Evolutionary conservation across 73 alveolate genomes (phyloP), one percentile per base, ranked within the genome.

Genomic region (Paramecium sexaurelia): DNA sequence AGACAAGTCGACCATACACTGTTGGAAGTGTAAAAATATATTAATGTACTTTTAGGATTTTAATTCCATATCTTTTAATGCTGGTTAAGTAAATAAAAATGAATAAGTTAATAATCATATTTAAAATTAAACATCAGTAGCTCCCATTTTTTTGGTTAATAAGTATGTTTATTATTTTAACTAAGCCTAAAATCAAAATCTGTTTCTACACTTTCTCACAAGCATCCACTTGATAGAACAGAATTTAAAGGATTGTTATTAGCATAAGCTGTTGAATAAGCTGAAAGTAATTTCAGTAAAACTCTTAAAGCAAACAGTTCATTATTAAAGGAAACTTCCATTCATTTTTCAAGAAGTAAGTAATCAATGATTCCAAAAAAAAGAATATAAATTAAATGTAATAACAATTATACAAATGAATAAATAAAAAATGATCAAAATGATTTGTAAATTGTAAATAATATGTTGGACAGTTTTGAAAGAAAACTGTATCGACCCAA

Each of bases 241-340:
- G 90, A 78, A 41, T 78, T 7, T 78, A 78, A 78, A 41, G 90
- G 90, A 1, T 45, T 78, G n/a, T 78, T 29, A 17, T 78, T 78
- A 78, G 90, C 90, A 37, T 45, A 78, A 24, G 90, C 90, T 3
- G 90, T 43, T 78, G 90, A 78, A 45, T 39, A 40, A 22, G 43
- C 43, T 19, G 90, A 78, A 24, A 78, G 73, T 78, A 78, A 78
- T 78, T 78, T 78, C 27, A 43, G 73, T 13, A 78, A 78, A 43
- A 78, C 90, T 8, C 22, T 78, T 2, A 40, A 78, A 43, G 43
- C 36, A 6, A 78, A 78, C 24, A 78, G 90, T n/a, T 19, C 90
- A 5, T 41, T 39, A 26, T 26, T 78, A 20, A 78, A 43, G 7
- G 40, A 78, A 22, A 78, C 40, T 45, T 22, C 40, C 3, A 41